Evolutionary conservation across 495 filamentous ascomycete species (phyloP).

Genomic region (Aspergillus steynii): DNA sequence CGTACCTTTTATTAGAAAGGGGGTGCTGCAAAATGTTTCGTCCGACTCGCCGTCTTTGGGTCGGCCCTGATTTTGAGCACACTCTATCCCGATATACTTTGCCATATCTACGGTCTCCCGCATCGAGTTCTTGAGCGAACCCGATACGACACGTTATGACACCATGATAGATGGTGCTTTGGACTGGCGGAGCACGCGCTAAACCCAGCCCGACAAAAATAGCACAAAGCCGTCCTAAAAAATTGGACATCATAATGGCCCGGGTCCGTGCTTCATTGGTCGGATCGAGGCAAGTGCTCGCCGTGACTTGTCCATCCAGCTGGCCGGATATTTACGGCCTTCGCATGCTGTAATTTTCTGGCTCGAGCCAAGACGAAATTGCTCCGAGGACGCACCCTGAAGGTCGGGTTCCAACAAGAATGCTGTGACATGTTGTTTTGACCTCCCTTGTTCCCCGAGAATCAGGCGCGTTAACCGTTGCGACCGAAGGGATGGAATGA

Average conservation of each 20-base stretch:
- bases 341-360: background rate
- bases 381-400: background rate
- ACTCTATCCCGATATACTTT: background rate
- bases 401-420: slow-evolving; percentile 1
- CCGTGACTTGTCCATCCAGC: background rate
- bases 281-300: background rate
- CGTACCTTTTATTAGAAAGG: background rate
- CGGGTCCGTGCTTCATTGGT: background rate
- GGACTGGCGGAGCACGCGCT: background rate
- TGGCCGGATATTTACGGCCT: background rate
- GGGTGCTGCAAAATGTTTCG: background rate
- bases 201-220: background rate
- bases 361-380: background rate
- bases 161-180: background rate
- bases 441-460: background rate
- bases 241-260: background rate
- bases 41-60: background rate
- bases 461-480: background rate
- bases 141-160: background rate
- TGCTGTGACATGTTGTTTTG: slow-evolving; percentile 12
- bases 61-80: background rate
- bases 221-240: background rate
- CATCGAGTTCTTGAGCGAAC: too few species aligned
- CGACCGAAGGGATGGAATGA: slow-evolving; percentile 15
- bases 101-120: background rate